Percentiles rank a stretch among this genome's conserved stretches.
Evolutionary conservation across 2,329 filamentous ascomycete species (phyloP).

Genomic region (Pezicula carpinea): DNA sequence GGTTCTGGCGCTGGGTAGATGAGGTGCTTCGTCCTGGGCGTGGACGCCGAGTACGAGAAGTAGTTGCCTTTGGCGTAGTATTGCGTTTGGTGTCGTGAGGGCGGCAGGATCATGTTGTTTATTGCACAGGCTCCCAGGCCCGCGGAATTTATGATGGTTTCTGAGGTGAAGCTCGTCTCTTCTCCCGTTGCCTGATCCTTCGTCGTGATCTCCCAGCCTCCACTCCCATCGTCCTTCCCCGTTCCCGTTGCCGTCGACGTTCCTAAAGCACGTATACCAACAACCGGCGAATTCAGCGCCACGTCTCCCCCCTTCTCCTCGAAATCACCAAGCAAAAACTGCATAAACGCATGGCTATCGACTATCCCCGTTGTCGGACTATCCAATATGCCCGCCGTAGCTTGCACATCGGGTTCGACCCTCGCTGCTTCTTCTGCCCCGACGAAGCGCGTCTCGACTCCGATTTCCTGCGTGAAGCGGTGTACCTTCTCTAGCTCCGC

Average conservation of each 20-base stretch:
- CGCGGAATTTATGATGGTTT: conserved; percentile 79
- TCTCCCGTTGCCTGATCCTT: conserved; percentile 42
- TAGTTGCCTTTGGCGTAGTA: conserved; percentile 95
- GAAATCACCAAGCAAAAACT: conserved; percentile 70
- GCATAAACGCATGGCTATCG: conserved; percentile 82
- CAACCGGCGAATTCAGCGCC: conserved; percentile 65
- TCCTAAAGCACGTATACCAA: conserved; percentile 38
- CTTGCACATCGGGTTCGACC: conserved; percentile 72
- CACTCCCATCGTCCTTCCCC: conserved; percentile 40
- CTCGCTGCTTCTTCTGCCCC: conserved; percentile 52
- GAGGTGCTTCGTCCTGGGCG: conserved; percentile 64
- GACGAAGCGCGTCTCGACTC: conserved; percentile 71
- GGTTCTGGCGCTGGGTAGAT: conserved; percentile 85
- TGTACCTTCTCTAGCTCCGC: conserved; percentile 45
- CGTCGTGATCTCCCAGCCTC: conserved; percentile 67
- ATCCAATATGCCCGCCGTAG: conserved; percentile 71
- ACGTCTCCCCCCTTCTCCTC: conserved; percentile 72
- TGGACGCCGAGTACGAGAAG: conserved; percentile 71
- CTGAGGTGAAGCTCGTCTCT: conserved; percentile 59
- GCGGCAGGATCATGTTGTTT: conserved; percentile 75
- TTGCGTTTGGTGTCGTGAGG: conserved; percentile 49
- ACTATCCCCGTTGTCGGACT: conserved; percentile 85
- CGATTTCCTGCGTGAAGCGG: conserved; percentile 36
- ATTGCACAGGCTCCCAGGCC: conserved; percentile 73
- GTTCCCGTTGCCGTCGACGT: too few species aligned